Evolutionary conservation across 345 rosid species (phyloP), one percentile per base, ranked within the genome.

Genomic region (Conringia planisiliqua): DNA sequence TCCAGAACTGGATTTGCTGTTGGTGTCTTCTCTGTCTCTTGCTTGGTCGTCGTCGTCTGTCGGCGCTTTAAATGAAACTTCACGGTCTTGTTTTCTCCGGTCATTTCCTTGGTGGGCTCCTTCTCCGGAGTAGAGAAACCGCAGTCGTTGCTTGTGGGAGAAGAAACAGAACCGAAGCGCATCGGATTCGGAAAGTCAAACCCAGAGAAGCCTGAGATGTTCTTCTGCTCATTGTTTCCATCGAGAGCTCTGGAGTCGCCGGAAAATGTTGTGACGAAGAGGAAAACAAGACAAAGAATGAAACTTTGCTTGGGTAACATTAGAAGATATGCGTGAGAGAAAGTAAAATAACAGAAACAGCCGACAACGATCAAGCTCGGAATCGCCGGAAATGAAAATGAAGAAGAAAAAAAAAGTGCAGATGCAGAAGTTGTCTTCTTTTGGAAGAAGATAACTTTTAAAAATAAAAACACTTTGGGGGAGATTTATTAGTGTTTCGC

Each of bases 161-260:
- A 76, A 66, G 97, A 88, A 77, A 84, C 90, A 1, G 85, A 88
- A 77, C 88, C 88, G 85, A 91, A 94, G 47, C 73, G 81, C 90
- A 85, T 83, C 66, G 86, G 93, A 5, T 72, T 69, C 0, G 91
- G 87, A 44, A 94, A 74, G 33, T 90, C 84, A 61, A 90, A 82
- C 51, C 92, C 92, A 13, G 95, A 70, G 17, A 88, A 78, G 46
- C 86, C 69, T 0, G 93, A 87, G 80, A 68, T 65, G 70, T 86
- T 89, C 33, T 69, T 55, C 59, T 55, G 82, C 47, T 62, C 83
- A 72, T 84, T 80, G 77, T 32, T 62, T 13, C 86, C 80, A 14
- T 77, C 79, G 17, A 75, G 30, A 1, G 80, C 81, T 72, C 69
- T 80, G 17, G 79, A 82, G 66, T 79, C 74, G 12, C 80, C 82